Evolutionary conservation across 202 grass and related monocot species (phyloP).

Genomic region (Saccharum hybrid): DNA sequence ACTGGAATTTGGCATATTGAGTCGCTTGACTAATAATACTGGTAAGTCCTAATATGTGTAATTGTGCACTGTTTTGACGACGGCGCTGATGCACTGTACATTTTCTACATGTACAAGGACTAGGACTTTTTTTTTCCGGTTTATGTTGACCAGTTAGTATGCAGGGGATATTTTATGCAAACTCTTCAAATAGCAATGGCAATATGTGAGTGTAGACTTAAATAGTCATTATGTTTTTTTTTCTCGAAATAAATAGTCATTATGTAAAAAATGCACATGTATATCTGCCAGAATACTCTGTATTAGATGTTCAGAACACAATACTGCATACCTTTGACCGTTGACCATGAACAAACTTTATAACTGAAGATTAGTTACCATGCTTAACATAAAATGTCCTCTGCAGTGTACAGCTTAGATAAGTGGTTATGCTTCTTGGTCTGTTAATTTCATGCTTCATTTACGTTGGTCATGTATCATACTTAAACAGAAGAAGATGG

Average conservation of each 20-base stretch:
- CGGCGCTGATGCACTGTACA: neutral
- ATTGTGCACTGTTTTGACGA: slow-evolving; percentile 15
- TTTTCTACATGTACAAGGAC: neutral
- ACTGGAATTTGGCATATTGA: slow-evolving; percentile 89
- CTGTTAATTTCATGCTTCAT: slow-evolving; percentile 10
- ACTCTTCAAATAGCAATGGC: neutral
- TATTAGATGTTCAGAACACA: neutral
- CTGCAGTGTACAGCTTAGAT: neutral
- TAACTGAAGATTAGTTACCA: neutral
- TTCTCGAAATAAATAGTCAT: neutral
- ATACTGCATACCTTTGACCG: neutral
- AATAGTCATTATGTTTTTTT: no score
- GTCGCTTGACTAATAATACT: slow-evolving; percentile 87
- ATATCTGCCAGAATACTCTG: neutral
- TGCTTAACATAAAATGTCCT: neutral
- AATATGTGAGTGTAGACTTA: neutral
- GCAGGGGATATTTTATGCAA: slow-evolving; percentile 2
- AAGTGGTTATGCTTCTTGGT: neutral
- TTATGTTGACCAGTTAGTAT: neutral
- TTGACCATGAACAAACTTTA: neutral
- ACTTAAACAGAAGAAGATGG: neutral
- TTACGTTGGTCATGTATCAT: neutral
- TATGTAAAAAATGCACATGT: neutral
- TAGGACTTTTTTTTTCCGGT: neutral
- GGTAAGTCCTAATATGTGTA: slow-evolving; percentile 52